A percentile compares a stretch with the other conserved stretches of the same genome.
These are phyloP conservation scores for Uncinocarpus reesii DNA, from an alignment of 2,329 filamentous ascomycete species.

Conservation along the genomic window DNA sequence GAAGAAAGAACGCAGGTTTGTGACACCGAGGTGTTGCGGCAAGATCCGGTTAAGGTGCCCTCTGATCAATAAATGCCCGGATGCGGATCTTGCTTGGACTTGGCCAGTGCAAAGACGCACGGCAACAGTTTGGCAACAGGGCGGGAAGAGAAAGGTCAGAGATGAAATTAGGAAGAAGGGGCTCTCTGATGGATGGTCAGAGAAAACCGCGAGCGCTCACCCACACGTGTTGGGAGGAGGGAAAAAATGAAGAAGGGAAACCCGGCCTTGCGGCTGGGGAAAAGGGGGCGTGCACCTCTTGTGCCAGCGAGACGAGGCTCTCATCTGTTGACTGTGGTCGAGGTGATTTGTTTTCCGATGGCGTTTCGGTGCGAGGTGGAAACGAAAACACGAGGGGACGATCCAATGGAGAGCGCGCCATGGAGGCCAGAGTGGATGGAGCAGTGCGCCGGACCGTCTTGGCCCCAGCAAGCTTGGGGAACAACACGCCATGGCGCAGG, in stretches of 20 bases:
- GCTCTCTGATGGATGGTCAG: not conserved
- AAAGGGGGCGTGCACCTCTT: conserved; percentile 4
- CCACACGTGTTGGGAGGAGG: not conserved
- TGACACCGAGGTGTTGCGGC: not conserved
- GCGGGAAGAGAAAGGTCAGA: not conserved
- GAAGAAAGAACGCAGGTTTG: not conserved
- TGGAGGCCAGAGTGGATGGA: not conserved
- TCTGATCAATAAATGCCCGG: not conserved
- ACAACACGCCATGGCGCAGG: no score
- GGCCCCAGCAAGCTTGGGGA: not conserved
- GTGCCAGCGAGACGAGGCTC: conserved; percentile 8
- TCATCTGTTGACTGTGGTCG: not conserved
- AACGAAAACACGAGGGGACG: conserved; percentile 1
- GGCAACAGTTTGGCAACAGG: not conserved
- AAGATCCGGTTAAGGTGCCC: not conserved
- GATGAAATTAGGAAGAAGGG: not conserved
- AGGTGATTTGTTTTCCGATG: not conserved
- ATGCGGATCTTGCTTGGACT: not conserved
- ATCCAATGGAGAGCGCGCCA: not conserved
- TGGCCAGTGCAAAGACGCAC: not conserved
- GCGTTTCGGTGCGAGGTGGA: not conserved
- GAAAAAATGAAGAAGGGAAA: not conserved
- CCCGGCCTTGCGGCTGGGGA: not conserved
- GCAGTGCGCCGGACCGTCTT: not conserved
- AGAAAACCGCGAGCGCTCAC: not conserved